A percentile compares a stretch with the other conserved stretches of the same genome.
These are phyloP conservation scores for Beauveria pseudobassiana DNA, from an alignment of 2,329 filamentous ascomycete species.

Conservation along the genomic window DNA sequence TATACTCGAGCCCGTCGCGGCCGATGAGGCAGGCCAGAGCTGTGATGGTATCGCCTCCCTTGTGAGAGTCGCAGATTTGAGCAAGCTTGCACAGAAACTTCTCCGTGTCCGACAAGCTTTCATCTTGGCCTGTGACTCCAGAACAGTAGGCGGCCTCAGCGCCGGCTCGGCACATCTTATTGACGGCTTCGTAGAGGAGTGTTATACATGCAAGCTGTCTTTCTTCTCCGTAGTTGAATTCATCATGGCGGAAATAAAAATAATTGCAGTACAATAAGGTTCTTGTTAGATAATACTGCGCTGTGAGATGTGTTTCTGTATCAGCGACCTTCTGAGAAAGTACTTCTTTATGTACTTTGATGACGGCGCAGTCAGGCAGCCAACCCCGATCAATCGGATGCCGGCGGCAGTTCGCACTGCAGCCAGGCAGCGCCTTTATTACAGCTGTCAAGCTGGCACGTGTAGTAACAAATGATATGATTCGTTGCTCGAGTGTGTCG, in stretches of 20 bases:
- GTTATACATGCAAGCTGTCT: not conserved
- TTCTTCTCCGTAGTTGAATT: not conserved
- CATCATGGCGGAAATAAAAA: not conserved
- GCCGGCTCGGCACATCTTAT: not conserved
- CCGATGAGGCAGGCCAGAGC: slow-evolving; percentile 7
- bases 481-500: not conserved
- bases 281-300: not conserved
- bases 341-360: too few relatives aligned
- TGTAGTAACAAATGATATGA: not conserved
- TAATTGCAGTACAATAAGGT: too few relatives aligned
- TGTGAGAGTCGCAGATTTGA: slow-evolving; percentile 12
- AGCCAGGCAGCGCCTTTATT: too few relatives aligned
- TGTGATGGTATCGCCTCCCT: slow-evolving; percentile 11
- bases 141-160: not conserved
- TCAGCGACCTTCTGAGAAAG: too few relatives aligned
- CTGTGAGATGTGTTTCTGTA: too few relatives aligned
- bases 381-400: too few relatives aligned
- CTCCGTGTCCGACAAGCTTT: not conserved
- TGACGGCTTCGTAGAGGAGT: not conserved
- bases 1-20: slow-evolving; percentile 7
- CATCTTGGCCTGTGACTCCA: not conserved
- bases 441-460: not conserved
- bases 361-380: too few relatives aligned
- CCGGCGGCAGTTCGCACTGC: too few relatives aligned
- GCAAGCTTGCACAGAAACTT: slow-evolving; percentile 14